phyloP scores from a whole-genome alignment of 208 protist species.

The Borovskyia barvae region DNA sequence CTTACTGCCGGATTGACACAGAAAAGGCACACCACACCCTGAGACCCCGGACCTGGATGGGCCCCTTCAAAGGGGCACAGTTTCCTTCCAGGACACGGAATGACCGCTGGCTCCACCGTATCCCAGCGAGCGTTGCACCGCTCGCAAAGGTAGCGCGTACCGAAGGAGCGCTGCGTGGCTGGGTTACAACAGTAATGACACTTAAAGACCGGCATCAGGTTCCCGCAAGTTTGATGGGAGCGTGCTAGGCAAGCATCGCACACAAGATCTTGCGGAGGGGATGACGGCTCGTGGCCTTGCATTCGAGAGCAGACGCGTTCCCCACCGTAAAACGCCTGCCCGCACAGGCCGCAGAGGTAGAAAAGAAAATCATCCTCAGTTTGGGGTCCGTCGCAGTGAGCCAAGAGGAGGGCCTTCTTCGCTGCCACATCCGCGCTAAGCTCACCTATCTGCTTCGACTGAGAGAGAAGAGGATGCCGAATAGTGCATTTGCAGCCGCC shows the following conservation, averaged over 20 bases:
- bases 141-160: conserved; percentile 80
- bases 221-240: not conserved
- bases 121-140: conserved; percentile 67
- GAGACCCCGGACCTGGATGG: conserved; percentile 25
- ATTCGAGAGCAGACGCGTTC: conserved; percentile 75
- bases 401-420: conserved; percentile 18
- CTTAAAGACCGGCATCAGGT: conserved; percentile 57
- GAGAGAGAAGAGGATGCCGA: conserved; percentile 51
- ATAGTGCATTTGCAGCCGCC: conserved; percentile 72
- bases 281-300: conserved; percentile 55
- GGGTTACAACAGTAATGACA: conserved; percentile 89
- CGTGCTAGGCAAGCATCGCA: conserved; percentile 64
- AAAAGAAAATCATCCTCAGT: conserved; percentile 70
- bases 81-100: conserved; percentile 52
- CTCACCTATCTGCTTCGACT: conserved; percentile 42
- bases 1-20: conserved; percentile 14
- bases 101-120: conserved; percentile 43
- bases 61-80: conserved; percentile 54
- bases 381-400: conserved; percentile 34
- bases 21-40: conserved; percentile 56
- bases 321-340: conserved; percentile 72
- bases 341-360: conserved; percentile 73
- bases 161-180: conserved; percentile 81
- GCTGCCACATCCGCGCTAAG: conserved; percentile 34
- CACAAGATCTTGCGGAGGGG: conserved; percentile 55